Evolutionary conservation across 441 rosid genomes (phyloP), one percentile per base, ranked within the genome.

Genomic region (Eruca vesicaria): DNA sequence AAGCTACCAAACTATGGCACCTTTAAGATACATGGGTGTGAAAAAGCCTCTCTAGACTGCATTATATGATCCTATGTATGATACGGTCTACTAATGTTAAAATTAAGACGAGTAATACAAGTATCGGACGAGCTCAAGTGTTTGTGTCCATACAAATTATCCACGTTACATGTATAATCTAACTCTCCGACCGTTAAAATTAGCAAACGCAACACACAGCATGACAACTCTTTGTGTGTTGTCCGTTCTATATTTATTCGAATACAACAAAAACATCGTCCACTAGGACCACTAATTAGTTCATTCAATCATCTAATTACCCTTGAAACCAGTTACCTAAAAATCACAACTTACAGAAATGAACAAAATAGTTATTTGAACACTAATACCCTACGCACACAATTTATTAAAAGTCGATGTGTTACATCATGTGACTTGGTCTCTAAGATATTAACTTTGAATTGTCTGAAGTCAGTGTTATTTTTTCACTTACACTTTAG

Each of bases 401-500:
- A 62, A 53, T 11, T 62, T 36, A 6, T 14, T 16, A 69, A 63
- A 63, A 56, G 79, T 69, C 60, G 66, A 58, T 69, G 79, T 23
- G 75, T 63, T 76, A 69, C 71, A 76, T 76, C 75, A 76, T 56
- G 20, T 63, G 38, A 66, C 68, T 66, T 71, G 64, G 28, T 36
- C 52, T 60, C 29, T 36, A 66, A 50, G 64, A 71, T 66, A 60
- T 66, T 71, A 60, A 77, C 38, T 66, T 66, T 72, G 68, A 59
- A 66, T 66, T 50, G 68, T 66, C 80, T 28, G 16, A 32, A 57
- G 63, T 59, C 63, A 36, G 41, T 48, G 28, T 50, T 57, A 7
- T 26, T 31, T 72, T 56, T n/a, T 48, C 31, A 60, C 52, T 72
- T 72, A 10, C 59, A 60, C 68, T 66, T 66, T 66, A 31, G 65